phyloP scores from a whole-genome alignment of 257 asterid species.

The Parsonsia alboflavescens region DNA sequence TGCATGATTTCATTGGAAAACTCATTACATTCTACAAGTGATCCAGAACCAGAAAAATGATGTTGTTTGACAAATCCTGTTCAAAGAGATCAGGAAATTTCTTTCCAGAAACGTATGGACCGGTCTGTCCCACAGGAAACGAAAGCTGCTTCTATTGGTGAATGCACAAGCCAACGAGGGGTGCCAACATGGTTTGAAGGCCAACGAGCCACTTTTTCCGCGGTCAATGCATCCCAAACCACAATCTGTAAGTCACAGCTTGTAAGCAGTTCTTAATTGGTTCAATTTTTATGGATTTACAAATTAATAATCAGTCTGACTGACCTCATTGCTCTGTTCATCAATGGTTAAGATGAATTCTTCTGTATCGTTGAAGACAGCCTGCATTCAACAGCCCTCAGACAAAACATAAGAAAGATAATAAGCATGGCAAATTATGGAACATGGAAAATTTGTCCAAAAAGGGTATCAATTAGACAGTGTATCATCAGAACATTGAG shows the following conservation, averaged over 20 bases:
- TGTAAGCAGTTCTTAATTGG: slow-evolving; percentile 3
- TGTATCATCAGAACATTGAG: neutral
- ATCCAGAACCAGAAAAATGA: neutral
- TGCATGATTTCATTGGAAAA: neutral
- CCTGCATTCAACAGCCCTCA: slow-evolving; percentile 38
- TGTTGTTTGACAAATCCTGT: neutral
- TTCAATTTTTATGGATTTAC: neutral
- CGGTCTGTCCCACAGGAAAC: slow-evolving; percentile 68
- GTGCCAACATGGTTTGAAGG: slow-evolving; percentile 68
- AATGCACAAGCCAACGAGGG: slow-evolving; percentile 85
- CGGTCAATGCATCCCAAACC: slow-evolving; percentile 72
- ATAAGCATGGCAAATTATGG: neutral
- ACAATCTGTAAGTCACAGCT: slow-evolving; percentile 45
- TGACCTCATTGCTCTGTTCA: slow-evolving; percentile 64
- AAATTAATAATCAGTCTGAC: slow-evolving; percentile 9
- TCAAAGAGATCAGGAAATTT: slow-evolving; percentile 16
- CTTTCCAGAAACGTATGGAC: slow-evolving; percentile 74
- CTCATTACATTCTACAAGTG: neutral
- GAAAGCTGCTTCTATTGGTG: slow-evolving; percentile 62
- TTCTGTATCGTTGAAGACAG: slow-evolving; percentile 67
- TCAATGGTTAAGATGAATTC: slow-evolving; percentile 59
- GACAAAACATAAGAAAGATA: neutral
- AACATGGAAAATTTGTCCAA: neutral
- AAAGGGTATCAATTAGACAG: neutral
- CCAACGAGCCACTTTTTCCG: slow-evolving; percentile 74